These are phyloP conservation scores for Talaromyces sp. DNA, from an alignment of 2,329 filamentous ascomycete genomes.

Conservation along the genomic window DNA sequence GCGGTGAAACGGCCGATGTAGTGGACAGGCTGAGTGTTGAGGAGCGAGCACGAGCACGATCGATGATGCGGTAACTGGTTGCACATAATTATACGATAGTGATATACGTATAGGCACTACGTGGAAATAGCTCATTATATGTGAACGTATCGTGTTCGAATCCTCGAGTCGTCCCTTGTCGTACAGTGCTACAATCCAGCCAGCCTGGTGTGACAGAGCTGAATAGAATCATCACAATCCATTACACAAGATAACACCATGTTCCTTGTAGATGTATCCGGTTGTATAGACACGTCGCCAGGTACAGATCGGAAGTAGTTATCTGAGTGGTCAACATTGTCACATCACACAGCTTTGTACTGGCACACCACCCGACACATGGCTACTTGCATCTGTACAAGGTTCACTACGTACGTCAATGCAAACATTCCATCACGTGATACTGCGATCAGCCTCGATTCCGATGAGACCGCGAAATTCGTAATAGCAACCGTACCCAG, in stretches of 20 bases:
- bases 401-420: neutral
- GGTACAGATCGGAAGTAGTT: neutral
- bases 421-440: neutral
- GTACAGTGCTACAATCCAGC: neutral
- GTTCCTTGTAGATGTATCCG: neutral
- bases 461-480: neutral
- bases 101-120: neutral
- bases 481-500: neutral
- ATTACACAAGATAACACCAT: neutral
- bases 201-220: neutral
- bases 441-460: neutral
- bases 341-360: neutral
- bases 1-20: slow-evolving; percentile 45
- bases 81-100: neutral
- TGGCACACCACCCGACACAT: neutral
- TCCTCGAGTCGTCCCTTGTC: neutral
- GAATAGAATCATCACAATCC: neutral
- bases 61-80: slow-evolving; percentile 51
- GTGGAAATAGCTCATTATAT: neutral
- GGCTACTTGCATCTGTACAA: neutral
- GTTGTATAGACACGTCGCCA: neutral
- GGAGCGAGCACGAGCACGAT: slow-evolving; percentile 69
- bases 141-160: neutral
- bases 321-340: neutral
- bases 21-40: slow-evolving; percentile 67